Conservation (phyloP, 2,329 filamentous ascomycete genomes). For the Lasiodiplodia gonubiensis region DNA sequence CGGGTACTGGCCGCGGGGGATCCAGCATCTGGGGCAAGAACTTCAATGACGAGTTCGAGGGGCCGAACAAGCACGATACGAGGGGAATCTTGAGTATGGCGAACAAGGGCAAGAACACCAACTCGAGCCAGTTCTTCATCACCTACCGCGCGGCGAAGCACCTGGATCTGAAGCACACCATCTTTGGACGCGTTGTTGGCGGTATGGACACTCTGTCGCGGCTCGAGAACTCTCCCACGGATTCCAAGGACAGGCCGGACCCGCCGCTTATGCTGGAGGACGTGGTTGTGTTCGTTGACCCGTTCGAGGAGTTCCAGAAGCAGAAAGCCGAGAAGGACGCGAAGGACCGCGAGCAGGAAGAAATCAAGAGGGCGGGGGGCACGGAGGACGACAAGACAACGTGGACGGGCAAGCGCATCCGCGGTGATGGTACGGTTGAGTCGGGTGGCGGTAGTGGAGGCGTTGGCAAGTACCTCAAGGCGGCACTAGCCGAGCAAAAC, state of each 20-base stretch:
- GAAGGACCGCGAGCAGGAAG: conserved; percentile 67
- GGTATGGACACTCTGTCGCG: conserved; percentile 73
- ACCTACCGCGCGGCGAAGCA: conserved; percentile 84
- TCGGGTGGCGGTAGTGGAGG: conserved; percentile 56
- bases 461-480: conserved; percentile 84
- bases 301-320: conserved; percentile 90
- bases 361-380: conserved; percentile 68
- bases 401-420: conserved; percentile 93
- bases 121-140: conserved; percentile 94
- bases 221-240: conserved; percentile 79
- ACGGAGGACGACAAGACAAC: conserved; percentile 89
- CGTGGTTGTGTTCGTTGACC: conserved; percentile 86
- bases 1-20: conserved; percentile 89
- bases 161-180: conserved; percentile 94
- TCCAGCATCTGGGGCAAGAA: conserved; percentile 91
- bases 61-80: conserved; percentile 80
- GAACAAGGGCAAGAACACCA: conserved; percentile 98
- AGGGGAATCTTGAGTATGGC: conserved; percentile 90
- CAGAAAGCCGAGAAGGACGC: conserved; percentile 62
- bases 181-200: conserved; percentile 86
- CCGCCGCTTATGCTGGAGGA: conserved; percentile 75
- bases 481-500: conserved; percentile 51
- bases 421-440: conserved; percentile 67
- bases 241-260: conserved; percentile 43
- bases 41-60: conserved; percentile 92